Percentiles rank a stretch among this genome's conserved stretches.
phyloP scores from a whole-genome alignment of 306 rosid genomes.

The Corylus heterophylla region DNA sequence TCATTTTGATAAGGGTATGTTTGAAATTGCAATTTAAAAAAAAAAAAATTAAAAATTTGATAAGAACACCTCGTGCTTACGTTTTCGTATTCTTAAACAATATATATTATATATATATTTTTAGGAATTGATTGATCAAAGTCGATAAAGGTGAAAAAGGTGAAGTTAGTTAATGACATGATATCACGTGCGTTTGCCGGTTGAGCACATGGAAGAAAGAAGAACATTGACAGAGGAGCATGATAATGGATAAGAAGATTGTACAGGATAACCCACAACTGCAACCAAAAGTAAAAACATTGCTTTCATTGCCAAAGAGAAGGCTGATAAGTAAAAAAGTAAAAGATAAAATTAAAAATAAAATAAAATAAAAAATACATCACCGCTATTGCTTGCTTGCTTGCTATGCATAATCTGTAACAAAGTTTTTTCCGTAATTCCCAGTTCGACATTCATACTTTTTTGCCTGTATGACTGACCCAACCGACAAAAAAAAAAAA shows the following conservation, averaged over 20 bases:
- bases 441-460: conserved; percentile 63
- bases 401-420: conserved; percentile 45
- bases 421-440: conserved; percentile 51
- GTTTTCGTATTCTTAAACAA: too few relatives aligned
- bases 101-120: too few relatives aligned
- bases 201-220: conserved; percentile 53
- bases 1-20: too few relatives aligned
- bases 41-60: too few relatives aligned
- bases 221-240: conserved; percentile 36
- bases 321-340: conserved; percentile 28
- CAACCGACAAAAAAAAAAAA: conserved; percentile 29
- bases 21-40: too few relatives aligned
- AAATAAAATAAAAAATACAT: conserved; percentile 38
- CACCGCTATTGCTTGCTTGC: conserved; percentile 32
- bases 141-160: conserved; percentile 35
- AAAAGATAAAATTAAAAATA: conserved; percentile 28
- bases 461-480: conserved; percentile 61
- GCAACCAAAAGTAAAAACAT: conserved; percentile 48
- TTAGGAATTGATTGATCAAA: too few relatives aligned
- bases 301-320: conserved; percentile 53
- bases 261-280: conserved; percentile 35
- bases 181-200: conserved; percentile 36
- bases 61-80: too few relatives aligned
- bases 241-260: conserved; percentile 19
- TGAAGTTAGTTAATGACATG: conserved; percentile 45